Evolutionary conservation across 352 stramenopile genomes (phyloP).

Genomic region (Paralagenidium karlingii): DNA sequence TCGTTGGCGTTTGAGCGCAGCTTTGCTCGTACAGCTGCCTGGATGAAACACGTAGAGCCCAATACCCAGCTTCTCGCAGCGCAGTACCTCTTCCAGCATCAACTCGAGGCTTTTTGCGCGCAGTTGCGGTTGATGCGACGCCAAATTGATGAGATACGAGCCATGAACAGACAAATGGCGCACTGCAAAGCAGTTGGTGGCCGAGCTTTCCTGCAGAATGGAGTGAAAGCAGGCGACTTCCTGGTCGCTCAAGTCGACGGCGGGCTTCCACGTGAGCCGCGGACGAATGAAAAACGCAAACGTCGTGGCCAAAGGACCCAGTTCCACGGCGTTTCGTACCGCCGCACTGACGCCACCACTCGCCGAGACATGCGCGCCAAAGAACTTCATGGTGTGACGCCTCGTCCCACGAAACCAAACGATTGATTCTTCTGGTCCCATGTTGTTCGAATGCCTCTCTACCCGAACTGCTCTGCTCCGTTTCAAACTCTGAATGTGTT

Average conservation of each 20-base stretch:
- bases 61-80: constrained; percentile 22
- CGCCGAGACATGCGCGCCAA: constrained; percentile 29
- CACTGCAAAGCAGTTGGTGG: constrained; percentile 7
- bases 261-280: constrained; percentile 17
- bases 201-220: constrained; percentile 3
- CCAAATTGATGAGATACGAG: constrained; percentile 31
- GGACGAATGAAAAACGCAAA: constrained; percentile 27
- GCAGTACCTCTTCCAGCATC: constrained; percentile 25
- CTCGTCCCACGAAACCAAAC: background rate
- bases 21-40: constrained; percentile 13
- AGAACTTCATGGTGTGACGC: constrained; percentile 6
- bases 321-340: constrained; percentile 12
- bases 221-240: constrained; percentile 9
- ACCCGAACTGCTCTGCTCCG: background rate
- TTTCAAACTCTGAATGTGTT: background rate
- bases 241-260: constrained; percentile 7
- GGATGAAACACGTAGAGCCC: constrained; percentile 30
- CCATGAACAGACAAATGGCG: constrained; percentile 21
- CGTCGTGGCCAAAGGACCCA: constrained; percentile 11
- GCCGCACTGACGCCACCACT: constrained; percentile 16
- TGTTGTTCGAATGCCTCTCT: no score
- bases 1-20: background rate
- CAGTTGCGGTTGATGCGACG: constrained; percentile 15
- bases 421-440: no score
- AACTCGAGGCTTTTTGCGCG: constrained; percentile 19